Percentiles rank a stretch among this genome's conserved stretches.
These are phyloP conservation scores for Euphrasia arctica DNA, from an alignment of 305 asterid genomes.

Conservation along the genomic window DNA sequence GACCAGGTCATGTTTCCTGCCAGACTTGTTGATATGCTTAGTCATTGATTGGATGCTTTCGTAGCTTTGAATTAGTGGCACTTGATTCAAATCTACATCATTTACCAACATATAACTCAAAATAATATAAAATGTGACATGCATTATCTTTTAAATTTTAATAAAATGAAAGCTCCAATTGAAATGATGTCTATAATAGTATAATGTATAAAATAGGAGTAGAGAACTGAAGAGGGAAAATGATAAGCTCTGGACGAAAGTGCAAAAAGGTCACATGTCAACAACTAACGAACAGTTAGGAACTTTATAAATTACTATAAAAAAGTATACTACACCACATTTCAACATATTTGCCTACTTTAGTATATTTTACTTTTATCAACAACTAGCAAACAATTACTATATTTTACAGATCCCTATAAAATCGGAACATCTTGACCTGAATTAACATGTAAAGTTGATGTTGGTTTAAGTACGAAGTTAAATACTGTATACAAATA, in stretches of 20 bases:
- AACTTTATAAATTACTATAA: not conserved
- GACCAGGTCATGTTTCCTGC: constrained; percentile 70
- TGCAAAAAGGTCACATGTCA: not conserved
- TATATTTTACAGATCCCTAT: too few relatives aligned
- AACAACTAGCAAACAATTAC: too few relatives aligned
- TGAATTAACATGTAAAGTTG: too few relatives aligned
- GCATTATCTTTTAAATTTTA: constrained; percentile 1
- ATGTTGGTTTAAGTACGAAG: too few relatives aligned
- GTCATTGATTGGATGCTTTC: constrained; percentile 61
- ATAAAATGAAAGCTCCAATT: constrained; percentile 2
- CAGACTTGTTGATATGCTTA: constrained; percentile 56
- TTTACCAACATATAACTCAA: constrained; percentile 22
- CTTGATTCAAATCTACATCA: constrained; percentile 47
- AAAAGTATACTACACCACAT: not conserved
- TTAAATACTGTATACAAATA: not conserved
- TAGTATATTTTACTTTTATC: not conserved
- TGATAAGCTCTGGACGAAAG: not conserved
- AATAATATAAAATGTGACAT: constrained; percentile 8
- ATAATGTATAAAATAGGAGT: not conserved
- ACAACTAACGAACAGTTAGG: constrained; percentile 1
- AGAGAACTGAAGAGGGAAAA: not conserved
- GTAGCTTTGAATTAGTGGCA: constrained; percentile 76
- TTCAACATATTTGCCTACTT: constrained; percentile 14
- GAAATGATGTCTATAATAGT: not conserved
- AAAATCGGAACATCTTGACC: too few relatives aligned